phyloP scores from a whole-genome alignment of 805 yeast genomes.

The Sugiyamaella chiloensis region DNA sequence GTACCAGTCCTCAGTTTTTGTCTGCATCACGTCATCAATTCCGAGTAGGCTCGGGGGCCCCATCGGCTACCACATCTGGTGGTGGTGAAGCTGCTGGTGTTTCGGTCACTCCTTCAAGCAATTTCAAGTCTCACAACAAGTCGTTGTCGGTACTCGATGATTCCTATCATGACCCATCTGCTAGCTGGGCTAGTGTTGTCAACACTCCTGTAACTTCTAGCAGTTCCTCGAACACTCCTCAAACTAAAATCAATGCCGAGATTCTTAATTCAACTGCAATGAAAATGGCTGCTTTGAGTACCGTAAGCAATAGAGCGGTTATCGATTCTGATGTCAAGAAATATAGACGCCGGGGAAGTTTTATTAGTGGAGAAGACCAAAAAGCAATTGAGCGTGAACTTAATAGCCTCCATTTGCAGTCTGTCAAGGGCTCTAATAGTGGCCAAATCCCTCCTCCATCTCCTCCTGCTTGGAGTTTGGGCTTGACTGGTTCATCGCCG shows the following conservation, averaged over 20 bases:
- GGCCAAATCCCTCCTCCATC: neutral
- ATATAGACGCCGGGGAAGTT: slow-evolving; percentile 23
- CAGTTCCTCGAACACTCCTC: slow-evolving; percentile 12
- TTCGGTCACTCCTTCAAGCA: no score
- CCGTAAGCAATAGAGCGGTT: slow-evolving; percentile 46
- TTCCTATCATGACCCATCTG: slow-evolving; percentile 15
- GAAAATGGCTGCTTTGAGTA: slow-evolving; percentile 64
- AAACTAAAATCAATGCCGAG: slow-evolving; percentile 27
- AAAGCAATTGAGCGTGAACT: slow-evolving; percentile 18
- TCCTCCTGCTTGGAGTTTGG: neutral
- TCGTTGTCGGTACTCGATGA: slow-evolving; percentile 22
- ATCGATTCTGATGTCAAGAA: slow-evolving; percentile 38
- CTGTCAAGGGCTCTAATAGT: neutral
- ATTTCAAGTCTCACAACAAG: slow-evolving; percentile 13
- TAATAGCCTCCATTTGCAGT: slow-evolving; percentile 13
- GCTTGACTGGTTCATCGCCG: neutral
- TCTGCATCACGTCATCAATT: slow-evolving; percentile 1
- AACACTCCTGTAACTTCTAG: slow-evolving; percentile 28
- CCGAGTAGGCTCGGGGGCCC: slow-evolving; percentile 6
- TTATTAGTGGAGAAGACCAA: slow-evolving; percentile 18
- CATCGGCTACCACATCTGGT: slow-evolving; percentile 3
- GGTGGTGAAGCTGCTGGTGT: neutral
- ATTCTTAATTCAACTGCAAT: slow-evolving; percentile 40
- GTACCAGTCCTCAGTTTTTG: slow-evolving; percentile 4
- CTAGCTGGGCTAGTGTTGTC: slow-evolving; percentile 31